These are phyloP conservation scores for Huntiella omanensis DNA, from an alignment of 2,329 filamentous ascomycete genomes.

Conservation along the genomic window DNA sequence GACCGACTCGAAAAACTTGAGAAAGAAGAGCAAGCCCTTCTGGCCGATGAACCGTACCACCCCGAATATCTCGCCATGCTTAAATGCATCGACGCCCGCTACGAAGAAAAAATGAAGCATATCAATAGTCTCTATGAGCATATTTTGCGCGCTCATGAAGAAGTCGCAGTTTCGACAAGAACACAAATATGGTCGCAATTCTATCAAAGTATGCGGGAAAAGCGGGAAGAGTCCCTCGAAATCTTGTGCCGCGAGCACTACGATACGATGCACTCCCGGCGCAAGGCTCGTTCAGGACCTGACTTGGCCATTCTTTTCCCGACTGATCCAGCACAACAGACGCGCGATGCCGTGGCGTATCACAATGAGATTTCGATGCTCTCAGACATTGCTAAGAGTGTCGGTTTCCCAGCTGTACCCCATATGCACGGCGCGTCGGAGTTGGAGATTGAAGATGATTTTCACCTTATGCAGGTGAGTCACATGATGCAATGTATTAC, in stretches of 20 bases:
- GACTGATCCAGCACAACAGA: conserved; percentile 54
- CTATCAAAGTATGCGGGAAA: conserved; percentile 68
- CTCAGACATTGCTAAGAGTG: conserved; percentile 79
- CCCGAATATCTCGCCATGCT: conserved; percentile 84
- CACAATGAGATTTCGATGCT: conserved; percentile 88
- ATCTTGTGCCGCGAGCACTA: conserved; percentile 79
- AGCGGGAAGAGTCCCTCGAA: conserved; percentile 62
- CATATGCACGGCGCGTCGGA: conserved; percentile 54
- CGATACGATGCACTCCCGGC: conserved; percentile 74
- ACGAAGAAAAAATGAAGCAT: conserved; percentile 60
- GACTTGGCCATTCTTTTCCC: conserved; percentile 73
- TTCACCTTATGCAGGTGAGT: conserved; percentile 67
- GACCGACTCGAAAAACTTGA: conserved; percentile 73
- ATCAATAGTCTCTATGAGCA: conserved; percentile 57
- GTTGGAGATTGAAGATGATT: conserved; percentile 65
- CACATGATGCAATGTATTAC: conserved; percentile 4
- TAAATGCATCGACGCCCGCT: conserved; percentile 64
- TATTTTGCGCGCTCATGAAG: conserved; percentile 53
- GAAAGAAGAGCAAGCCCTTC: conserved; percentile 43
- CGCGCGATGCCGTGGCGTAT: conserved; percentile 74
- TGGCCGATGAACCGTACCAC: conserved; percentile 50
- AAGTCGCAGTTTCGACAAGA: conserved; percentile 60
- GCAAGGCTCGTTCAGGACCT: conserved; percentile 60
- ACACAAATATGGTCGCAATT: conserved; percentile 80
- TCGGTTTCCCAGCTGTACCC: conserved; percentile 92